Percentiles rank a stretch among this genome's conserved stretches.
These are phyloP conservation scores for Botrytis byssoidea DNA, from an alignment of 2,329 filamentous ascomycete genomes.

Conservation along the genomic window DNA sequence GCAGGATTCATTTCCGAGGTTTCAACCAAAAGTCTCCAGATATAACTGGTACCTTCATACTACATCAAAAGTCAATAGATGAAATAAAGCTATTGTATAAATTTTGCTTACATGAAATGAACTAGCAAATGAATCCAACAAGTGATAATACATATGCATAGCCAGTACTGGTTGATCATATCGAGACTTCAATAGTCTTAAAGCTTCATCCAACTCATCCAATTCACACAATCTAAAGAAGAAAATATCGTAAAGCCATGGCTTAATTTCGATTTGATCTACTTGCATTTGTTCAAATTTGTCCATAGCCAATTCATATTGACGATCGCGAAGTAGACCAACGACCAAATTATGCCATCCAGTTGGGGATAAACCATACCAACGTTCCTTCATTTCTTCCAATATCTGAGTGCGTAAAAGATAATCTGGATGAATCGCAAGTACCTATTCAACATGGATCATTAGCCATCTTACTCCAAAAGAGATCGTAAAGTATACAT, in stretches of 20 bases:
- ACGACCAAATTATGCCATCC: conserved; percentile 67
- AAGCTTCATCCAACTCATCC: conserved; percentile 74
- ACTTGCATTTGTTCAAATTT: conserved; percentile 66
- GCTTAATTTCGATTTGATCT: conserved; percentile 53
- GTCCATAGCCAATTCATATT: conserved; percentile 76
- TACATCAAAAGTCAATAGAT: conserved; percentile 36
- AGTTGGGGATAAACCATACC: conserved; percentile 61
- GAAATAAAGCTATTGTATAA: conserved; percentile 23
- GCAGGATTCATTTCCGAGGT: conserved; percentile 59
- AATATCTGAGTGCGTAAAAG: conserved; percentile 69
- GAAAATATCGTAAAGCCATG: conserved; percentile 78
- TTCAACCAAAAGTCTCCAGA: conserved; percentile 69
- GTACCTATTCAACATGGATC: conserved; percentile 46
- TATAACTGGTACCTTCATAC: conserved; percentile 62
- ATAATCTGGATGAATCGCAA: conserved; percentile 86
- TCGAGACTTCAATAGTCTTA: conserved; percentile 64
- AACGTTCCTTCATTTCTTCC: conserved; percentile 69
- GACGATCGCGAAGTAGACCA: conserved; percentile 75
- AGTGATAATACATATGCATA: conserved; percentile 58
- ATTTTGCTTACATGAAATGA: conserved; percentile 54
- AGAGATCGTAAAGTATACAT: conserved; percentile 27
- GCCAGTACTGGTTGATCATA: conserved; percentile 32
- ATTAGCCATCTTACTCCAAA: conserved; percentile 7
- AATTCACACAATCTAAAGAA: conserved; percentile 70
- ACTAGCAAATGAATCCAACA: conserved; percentile 73